These are phyloP conservation scores for Boechera stricta DNA, from an alignment of 345 rosid species.

Conservation along the genomic window DNA sequence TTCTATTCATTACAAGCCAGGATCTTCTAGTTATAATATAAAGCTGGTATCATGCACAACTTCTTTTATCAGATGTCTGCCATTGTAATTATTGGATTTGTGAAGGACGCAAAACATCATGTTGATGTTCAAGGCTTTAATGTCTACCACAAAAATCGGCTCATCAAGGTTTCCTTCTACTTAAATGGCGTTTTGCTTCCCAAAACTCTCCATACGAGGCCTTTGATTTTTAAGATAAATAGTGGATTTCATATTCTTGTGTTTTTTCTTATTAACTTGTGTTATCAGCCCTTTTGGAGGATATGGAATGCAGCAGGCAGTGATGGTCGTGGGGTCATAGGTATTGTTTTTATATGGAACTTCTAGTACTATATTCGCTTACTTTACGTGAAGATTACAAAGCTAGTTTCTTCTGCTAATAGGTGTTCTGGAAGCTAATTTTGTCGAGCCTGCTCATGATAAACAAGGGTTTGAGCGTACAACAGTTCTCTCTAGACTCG, in stretches of 20 bases:
- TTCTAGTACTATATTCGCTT: constrained; percentile 1
- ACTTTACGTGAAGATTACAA: constrained; percentile 22
- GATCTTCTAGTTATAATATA: constrained; percentile 18
- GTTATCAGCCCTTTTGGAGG: constrained; percentile 95
- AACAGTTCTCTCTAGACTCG: constrained; percentile 86
- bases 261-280: constrained; percentile 22
- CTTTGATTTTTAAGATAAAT: neutral
- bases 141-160: constrained; percentile 95
- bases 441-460: constrained; percentile 97
- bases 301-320: constrained; percentile 92
- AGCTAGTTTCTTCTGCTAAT: constrained; percentile 36
- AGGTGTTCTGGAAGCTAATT: constrained; percentile 96
- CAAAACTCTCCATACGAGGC: constrained; percentile 5
- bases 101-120: constrained; percentile 89
- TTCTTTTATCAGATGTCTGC: constrained; percentile 68
- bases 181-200: constrained; percentile 1
- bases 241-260: constrained; percentile 2
- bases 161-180: constrained; percentile 73
- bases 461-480: constrained; percentile 97
- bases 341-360: constrained; percentile 46
- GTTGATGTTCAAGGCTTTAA: constrained; percentile 94
- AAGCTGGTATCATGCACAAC: constrained; percentile 36
- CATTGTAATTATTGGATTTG: constrained; percentile 81
- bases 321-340: constrained; percentile 96
- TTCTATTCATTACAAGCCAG: neutral